These are phyloP conservation scores for Aschersonia sp. DNA, from an alignment of 2,329 filamentous ascomycete species.

Conservation along the genomic window DNA sequence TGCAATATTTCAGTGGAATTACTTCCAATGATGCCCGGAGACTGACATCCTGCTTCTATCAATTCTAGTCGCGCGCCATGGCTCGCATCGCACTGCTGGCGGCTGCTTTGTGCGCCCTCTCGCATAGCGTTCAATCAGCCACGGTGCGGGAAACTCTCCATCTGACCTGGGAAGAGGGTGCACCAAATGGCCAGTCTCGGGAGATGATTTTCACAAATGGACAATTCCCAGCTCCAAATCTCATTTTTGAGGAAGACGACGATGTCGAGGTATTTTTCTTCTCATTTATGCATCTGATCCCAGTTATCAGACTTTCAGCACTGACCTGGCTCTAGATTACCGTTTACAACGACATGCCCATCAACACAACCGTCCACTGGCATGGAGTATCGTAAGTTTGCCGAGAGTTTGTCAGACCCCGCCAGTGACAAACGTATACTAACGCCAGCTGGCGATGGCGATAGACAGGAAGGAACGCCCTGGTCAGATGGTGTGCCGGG, in stretches of 20 bases:
- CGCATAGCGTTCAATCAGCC: neutral
- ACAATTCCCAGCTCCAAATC: constrained; percentile 5
- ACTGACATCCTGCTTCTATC: too few species aligned
- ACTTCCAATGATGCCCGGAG: too few species aligned
- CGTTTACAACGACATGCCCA: constrained; percentile 13
- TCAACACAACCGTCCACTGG: constrained; percentile 15
- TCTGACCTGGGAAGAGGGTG: constrained; percentile 5
- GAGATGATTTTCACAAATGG: constrained; percentile 6
- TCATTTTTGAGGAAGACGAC: constrained; percentile 6
- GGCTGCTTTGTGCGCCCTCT: neutral
- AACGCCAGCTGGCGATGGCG: neutral
- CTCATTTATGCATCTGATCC: neutral
- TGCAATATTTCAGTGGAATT: too few species aligned
- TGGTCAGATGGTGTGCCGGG: constrained; percentile 32
- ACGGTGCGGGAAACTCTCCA: neutral
- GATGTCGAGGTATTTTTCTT: constrained; percentile 6
- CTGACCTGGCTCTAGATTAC: constrained; percentile 1
- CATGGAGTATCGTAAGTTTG: constrained; percentile 8
- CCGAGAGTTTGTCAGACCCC: neutral
- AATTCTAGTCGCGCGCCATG: constrained; percentile 4
- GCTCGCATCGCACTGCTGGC: neutral
- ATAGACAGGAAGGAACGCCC: constrained; percentile 10
- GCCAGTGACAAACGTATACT: neutral
- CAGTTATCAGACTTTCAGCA: neutral
- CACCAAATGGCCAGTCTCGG: constrained; percentile 5